A percentile compares a stretch with the other conserved stretches of the same genome.
Evolutionary conservation across 2,329 filamentous ascomycete genomes (phyloP).

Genomic region (Xylariaceae sp.): DNA sequence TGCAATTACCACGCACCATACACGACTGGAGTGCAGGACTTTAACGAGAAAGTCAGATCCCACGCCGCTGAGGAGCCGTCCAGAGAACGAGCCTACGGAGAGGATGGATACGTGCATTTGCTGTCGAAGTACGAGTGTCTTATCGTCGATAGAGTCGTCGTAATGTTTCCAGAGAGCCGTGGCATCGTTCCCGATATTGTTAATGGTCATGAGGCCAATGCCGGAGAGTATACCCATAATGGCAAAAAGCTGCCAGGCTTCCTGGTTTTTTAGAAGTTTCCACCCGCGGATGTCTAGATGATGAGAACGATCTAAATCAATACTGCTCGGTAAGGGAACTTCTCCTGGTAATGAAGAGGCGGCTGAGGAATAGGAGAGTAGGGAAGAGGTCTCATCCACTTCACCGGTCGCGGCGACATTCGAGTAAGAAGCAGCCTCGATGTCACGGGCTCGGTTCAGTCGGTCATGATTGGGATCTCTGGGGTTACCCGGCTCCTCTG

Average conservation of each 20-base stretch:
- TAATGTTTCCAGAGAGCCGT: constrained; percentile 86
- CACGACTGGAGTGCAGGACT: constrained; percentile 70
- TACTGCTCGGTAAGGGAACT: constrained; percentile 52
- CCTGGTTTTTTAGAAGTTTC: constrained; percentile 63
- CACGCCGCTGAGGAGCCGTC: constrained; percentile 76
- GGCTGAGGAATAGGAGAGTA: constrained; percentile 64
- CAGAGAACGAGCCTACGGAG: constrained; percentile 82
- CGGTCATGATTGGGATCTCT: constrained; percentile 11
- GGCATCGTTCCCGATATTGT: constrained; percentile 91
- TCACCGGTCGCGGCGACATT: constrained; percentile 31
- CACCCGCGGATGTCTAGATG: constrained; percentile 88
- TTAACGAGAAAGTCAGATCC: constrained; percentile 90
- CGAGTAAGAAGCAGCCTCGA: constrained; percentile 15
- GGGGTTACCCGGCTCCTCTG: constrained; percentile 17
- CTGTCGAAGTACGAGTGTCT: constrained; percentile 76
- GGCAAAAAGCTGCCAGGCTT: constrained; percentile 89
- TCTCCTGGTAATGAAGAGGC: constrained; percentile 46
- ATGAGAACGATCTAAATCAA: constrained; percentile 71
- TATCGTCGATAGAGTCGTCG: constrained; percentile 66
- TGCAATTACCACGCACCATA: constrained; percentile 85
- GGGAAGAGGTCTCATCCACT: constrained; percentile 72
- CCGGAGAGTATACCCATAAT: constrained; percentile 90
- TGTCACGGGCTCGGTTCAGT: constrained; percentile 19
- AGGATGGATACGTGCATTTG: constrained; percentile 91
- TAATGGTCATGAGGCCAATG: constrained; percentile 97